Conservation (phyloP, 306 rosid genomes). For the Mimosa bimucronata region DNA sequence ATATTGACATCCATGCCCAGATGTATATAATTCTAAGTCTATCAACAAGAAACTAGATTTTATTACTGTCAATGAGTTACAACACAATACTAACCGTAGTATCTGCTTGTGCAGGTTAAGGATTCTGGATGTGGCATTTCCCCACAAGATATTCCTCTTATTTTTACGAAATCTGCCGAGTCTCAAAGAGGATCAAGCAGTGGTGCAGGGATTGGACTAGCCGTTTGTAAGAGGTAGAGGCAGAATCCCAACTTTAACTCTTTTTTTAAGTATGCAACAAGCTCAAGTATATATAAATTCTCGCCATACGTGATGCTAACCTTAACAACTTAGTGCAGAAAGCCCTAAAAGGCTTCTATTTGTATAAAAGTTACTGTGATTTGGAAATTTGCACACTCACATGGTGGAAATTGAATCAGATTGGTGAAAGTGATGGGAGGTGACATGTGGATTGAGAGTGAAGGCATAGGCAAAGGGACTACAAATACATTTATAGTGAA, state of each 20-base stretch:
- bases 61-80: slow-evolving; percentile 8
- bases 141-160: slow-evolving; percentile 69
- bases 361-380: not conserved
- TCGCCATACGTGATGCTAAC: not conserved
- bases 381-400: not conserved
- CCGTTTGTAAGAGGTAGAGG: slow-evolving; percentile 83
- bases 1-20: not conserved
- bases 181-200: slow-evolving; percentile 59
- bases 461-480: slow-evolving; percentile 77
- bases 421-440: slow-evolving; percentile 94
- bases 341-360: not conserved
- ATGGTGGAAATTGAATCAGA: slow-evolving; percentile 50
- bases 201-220: slow-evolving; percentile 86
- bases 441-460: slow-evolving; percentile 88
- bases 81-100: slow-evolving; percentile 16
- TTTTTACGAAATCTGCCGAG: slow-evolving; percentile 78
- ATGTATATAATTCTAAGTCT: slow-evolving; percentile 7
- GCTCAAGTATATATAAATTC: too few relatives aligned
- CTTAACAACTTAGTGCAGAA: not conserved
- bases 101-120: slow-evolving; percentile 66
- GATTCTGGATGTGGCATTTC: slow-evolving; percentile 91
- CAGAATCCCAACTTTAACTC: not conserved
- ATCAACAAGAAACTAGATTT: slow-evolving; percentile 8
- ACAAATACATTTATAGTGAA: slow-evolving; percentile 64
- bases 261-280: not conserved